Evolutionary conservation across 805 yeast species (phyloP), one percentile per base, ranked within the genome.

Genomic region (Ogataea paradorogensis): DNA sequence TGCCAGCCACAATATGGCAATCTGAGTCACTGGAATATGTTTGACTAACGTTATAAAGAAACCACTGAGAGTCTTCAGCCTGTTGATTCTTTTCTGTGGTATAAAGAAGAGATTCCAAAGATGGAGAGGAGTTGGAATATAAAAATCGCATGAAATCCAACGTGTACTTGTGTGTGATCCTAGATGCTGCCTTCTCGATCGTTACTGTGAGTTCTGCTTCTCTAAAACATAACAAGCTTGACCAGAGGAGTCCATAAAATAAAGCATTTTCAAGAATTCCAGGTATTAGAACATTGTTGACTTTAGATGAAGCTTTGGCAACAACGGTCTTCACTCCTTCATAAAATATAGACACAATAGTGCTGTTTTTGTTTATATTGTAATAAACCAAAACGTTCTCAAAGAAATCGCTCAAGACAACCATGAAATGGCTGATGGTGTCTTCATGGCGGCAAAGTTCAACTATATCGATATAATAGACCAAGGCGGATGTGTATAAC

Each of bases 191-290:
- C 27, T 40, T 49, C 13, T 51, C 53, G 29, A 51, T 45, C 3
- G 42, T 27, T 8, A 41, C 42, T 13, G 30, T 33, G 5, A 42
- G 33, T 24, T 47, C 48, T 2, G 50, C 33, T 28, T 51, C 56
- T 21, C 42, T 43, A 37, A 48, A 51, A 34, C 55, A 51, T 4
- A 52, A 40, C 9, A 51, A 9, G 14, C 48, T 27, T 3, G 52
- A 51, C 56, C 56, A 52, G 7, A 52, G 6, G 31, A 52, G 26
- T 9, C 32, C 34, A 11, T 27, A 13, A 15, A 47, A 48, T 2
- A 33, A 10, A 9, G 37, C 35, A 25, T 43, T 40, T 6, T 34
- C 40, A 3, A 47, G 33, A 13, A 49, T 27, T 4, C 20, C 20
- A 10, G 27, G 15, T 8, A 51, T 32, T 7, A 49, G 15, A 4